These are phyloP conservation scores for Vitis cinerea DNA, from an alignment of 164 flowering plant genomes.

Conservation along the genomic window DNA sequence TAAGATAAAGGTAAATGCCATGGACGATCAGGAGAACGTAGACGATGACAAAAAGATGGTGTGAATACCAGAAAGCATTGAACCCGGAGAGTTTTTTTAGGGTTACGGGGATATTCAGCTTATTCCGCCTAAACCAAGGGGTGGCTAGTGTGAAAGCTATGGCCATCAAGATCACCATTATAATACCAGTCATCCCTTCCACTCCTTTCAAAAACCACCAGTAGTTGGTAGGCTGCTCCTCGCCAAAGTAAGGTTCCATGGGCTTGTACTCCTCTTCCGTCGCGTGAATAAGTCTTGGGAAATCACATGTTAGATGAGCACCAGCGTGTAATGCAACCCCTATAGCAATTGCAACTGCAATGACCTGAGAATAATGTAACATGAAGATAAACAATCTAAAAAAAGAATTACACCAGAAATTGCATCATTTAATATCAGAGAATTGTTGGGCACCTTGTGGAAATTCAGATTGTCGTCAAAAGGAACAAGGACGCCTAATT, in stretches of 20 bases:
- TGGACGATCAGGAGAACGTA: constrained; percentile 35
- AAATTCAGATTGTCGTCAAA: constrained; percentile 64
- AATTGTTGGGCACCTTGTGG: constrained; percentile 39
- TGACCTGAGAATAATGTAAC: constrained; percentile 14
- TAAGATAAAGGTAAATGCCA: constrained; percentile 32
- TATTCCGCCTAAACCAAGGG: constrained; percentile 30
- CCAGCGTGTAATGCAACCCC: constrained; percentile 34
- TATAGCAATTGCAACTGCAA: constrained; percentile 31
- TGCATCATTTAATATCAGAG: too few species aligned
- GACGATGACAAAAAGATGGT: constrained; percentile 39
- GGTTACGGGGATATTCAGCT: constrained; percentile 22
- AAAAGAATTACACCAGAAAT: too few species aligned
- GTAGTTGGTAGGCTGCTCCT: constrained; percentile 25
- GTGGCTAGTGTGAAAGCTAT: constrained; percentile 36
- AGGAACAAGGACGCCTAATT: constrained; percentile 45
- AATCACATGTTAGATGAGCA: constrained; percentile 37
- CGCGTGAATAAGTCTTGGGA: constrained; percentile 43
- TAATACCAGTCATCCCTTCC: constrained; percentile 38
- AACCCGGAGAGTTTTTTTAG: constrained; percentile 35
- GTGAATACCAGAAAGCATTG: constrained; percentile 49
- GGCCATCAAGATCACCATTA: constrained; percentile 37
- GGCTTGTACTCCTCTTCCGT: constrained; percentile 38
- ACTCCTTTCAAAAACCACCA: constrained; percentile 26
- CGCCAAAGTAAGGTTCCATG: constrained; percentile 46
- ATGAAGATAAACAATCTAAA: neutral